These are phyloP conservation scores for Quercus agrifolia DNA, from an alignment of 306 rosid genomes.

Conservation along the genomic window DNA sequence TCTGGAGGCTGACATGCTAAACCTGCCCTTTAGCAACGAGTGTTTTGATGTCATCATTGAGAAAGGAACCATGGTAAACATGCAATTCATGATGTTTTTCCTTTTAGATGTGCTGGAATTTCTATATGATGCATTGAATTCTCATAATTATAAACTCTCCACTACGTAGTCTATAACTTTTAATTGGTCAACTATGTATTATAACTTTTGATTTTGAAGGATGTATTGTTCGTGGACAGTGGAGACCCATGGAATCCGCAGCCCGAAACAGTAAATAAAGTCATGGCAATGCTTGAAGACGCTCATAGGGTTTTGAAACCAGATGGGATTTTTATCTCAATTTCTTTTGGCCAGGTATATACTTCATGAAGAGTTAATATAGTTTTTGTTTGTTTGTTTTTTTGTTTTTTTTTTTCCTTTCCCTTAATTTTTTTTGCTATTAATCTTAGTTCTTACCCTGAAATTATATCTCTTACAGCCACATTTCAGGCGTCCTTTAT, in stretches of 20 bases:
- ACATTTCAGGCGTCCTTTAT: slow-evolving; percentile 84
- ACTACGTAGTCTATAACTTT: background rate
- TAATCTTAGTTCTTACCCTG: slow-evolving; percentile 23
- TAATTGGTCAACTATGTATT: slow-evolving; percentile 14
- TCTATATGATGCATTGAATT: slow-evolving; percentile 11
- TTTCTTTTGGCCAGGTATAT: slow-evolving; percentile 89
- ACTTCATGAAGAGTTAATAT: no score
- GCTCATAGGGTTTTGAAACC: slow-evolving; percentile 82
- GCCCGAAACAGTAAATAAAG: slow-evolving; percentile 66
- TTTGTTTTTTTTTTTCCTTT: no score
- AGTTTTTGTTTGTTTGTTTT: background rate
- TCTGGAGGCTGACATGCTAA: slow-evolving; percentile 94
- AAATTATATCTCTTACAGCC: slow-evolving; percentile 53
- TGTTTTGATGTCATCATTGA: slow-evolving; percentile 87
- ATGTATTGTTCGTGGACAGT: slow-evolving; percentile 89
- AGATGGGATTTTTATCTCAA: slow-evolving; percentile 74
- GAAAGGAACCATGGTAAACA: slow-evolving; percentile 93
- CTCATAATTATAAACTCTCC: slow-evolving; percentile 7
- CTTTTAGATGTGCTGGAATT: slow-evolving; percentile 15
- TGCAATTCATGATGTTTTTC: slow-evolving; percentile 8
- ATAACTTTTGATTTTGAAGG: slow-evolving; percentile 53
- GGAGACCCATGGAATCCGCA: slow-evolving; percentile 94
- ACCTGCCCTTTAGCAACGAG: slow-evolving; percentile 76
- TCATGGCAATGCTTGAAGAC: slow-evolving; percentile 73
- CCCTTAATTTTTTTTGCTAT: slow-evolving; percentile 2